These are phyloP conservation scores for Rhizophlyctis rosea DNA, from an alignment of 192 early-diverging fungal species.

Conservation along the genomic window DNA sequence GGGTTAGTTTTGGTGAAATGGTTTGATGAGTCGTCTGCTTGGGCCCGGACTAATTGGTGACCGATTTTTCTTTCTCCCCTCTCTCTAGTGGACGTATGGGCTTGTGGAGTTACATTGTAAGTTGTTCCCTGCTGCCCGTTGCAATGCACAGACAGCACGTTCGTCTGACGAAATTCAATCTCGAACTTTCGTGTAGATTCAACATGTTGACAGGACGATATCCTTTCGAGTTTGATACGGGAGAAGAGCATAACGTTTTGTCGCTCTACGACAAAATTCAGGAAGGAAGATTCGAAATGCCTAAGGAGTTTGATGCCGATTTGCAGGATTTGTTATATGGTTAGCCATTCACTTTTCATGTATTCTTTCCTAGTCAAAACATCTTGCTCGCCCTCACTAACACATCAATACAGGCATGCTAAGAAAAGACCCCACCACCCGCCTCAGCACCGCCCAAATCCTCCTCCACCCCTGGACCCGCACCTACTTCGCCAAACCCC, in stretches of 20 bases:
- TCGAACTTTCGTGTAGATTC: too few relatives aligned
- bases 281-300: conserved; percentile 41
- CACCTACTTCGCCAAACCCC: conserved; percentile 22
- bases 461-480: conserved; percentile 43
- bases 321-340: conserved; percentile 39
- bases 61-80: neutral
- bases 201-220: conserved; percentile 57
- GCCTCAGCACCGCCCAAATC: conserved; percentile 37
- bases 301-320: conserved; percentile 33
- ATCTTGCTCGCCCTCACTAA: too few relatives aligned
- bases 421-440: conserved; percentile 31
- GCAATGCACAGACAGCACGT: too few relatives aligned
- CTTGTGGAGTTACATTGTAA: conserved; percentile 51
- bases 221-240: conserved; percentile 56
- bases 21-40: neutral
- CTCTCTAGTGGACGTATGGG: conserved; percentile 54
- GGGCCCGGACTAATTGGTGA: neutral
- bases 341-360: conserved; percentile 2
- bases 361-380: too few relatives aligned
- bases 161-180: too few relatives aligned
- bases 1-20: conserved; percentile 21
- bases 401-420: conserved; percentile 43
- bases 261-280: conserved; percentile 50
- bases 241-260: conserved; percentile 54
- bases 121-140: too few relatives aligned